A percentile compares a stretch with the other conserved stretches of the same genome.
Evolutionary conservation across 257 asterid genomes (phyloP).

Genomic region (Scutellaria minor): DNA sequence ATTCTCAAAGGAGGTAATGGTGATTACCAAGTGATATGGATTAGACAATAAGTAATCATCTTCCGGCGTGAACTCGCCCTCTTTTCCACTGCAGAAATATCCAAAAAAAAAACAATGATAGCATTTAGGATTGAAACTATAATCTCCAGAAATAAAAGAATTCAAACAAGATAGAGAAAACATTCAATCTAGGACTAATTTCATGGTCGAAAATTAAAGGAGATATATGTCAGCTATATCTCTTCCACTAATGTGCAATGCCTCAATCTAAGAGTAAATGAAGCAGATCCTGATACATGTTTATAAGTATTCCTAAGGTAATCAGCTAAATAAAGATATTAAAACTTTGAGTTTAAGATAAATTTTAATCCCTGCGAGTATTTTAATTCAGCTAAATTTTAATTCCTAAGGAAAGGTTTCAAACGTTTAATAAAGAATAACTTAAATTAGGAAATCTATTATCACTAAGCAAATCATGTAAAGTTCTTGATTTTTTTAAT

Average conservation of each 20-base stretch:
- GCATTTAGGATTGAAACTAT: not conserved
- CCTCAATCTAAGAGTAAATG: slow-evolving; percentile 1
- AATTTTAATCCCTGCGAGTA: not conserved
- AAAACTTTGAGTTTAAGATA: not conserved
- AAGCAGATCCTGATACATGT: not conserved
- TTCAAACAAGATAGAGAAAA: slow-evolving; percentile 14
- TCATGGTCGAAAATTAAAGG: not conserved
- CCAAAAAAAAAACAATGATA: slow-evolving; percentile 20
- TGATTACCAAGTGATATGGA: slow-evolving; percentile 94
- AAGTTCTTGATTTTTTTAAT: too few relatives aligned
- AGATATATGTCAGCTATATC: not conserved
- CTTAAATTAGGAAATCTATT: too few relatives aligned
- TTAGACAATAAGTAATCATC: slow-evolving; percentile 86
- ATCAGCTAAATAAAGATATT: not conserved
- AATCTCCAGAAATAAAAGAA: slow-evolving; percentile 21
- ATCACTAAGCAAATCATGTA: too few relatives aligned
- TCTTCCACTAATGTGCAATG: not conserved
- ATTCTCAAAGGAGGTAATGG: slow-evolving; percentile 23
- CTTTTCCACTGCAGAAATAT: slow-evolving; percentile 79
- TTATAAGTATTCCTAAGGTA: not conserved
- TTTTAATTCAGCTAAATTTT: too few relatives aligned
- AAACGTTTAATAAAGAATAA: too few relatives aligned
- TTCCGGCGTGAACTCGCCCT: slow-evolving; percentile 77
- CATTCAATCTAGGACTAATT: not conserved
- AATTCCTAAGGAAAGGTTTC: too few relatives aligned